A percentile compares a stretch with the other conserved stretches of the same genome.
These are phyloP conservation scores for Phycomyces nitens DNA, from an alignment of 192 early-diverging fungal genomes.

Conservation along the genomic window DNA sequence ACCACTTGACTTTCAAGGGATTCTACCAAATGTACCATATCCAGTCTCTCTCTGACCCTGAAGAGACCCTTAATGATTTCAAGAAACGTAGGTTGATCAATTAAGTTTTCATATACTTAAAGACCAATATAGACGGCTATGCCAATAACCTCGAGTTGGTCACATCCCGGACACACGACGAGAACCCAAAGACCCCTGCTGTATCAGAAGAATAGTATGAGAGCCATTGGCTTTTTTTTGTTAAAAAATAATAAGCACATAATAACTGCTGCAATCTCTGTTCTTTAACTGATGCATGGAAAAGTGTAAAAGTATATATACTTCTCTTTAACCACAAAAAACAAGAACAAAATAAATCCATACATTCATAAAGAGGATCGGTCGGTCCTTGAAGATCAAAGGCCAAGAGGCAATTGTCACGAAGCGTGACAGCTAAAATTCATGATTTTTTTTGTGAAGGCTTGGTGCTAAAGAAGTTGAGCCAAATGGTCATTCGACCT, in stretches of 20 bases:
- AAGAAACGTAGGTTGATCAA: constrained; percentile 45
- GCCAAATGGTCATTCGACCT: too few relatives aligned
- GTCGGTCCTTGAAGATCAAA: too few relatives aligned
- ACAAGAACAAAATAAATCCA: too few relatives aligned
- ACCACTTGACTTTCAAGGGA: constrained; percentile 61
- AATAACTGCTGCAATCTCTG: too few relatives aligned
- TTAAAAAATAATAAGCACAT: too few relatives aligned
- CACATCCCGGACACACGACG: constrained; percentile 38
- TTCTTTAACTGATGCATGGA: too few relatives aligned
- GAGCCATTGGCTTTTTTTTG: too few relatives aligned
- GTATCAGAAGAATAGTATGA: neutral
- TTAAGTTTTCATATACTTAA: neutral
- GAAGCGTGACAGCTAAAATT: neutral
- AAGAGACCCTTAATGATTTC: constrained; percentile 76
- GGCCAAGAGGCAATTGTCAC: neutral
- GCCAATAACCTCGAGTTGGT: constrained; percentile 47
- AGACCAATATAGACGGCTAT: constrained; percentile 43
- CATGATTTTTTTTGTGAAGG: neutral
- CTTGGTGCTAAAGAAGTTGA: constrained; percentile 1
- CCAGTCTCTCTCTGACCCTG: constrained; percentile 60
- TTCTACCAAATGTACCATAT: constrained; percentile 83
- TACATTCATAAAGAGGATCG: too few relatives aligned
- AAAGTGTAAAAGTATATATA: too few relatives aligned
- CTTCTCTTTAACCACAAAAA: too few relatives aligned
- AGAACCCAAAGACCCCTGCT: constrained; percentile 5